Base-by-base conservation (phyloP, 2,329 filamentous ascomycete species). In the Trichoderma afroharzianum region DNA sequence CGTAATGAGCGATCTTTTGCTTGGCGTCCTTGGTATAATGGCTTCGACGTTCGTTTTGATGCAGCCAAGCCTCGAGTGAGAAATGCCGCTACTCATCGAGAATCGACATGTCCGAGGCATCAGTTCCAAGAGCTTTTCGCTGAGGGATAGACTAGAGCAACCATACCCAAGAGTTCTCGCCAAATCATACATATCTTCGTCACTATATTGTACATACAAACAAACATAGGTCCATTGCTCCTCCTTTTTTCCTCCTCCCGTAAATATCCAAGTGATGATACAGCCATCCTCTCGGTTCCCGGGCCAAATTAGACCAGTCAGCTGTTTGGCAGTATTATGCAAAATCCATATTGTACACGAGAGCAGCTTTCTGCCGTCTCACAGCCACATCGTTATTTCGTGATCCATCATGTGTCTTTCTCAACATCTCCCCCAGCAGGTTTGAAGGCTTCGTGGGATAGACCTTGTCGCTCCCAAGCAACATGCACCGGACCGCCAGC, bases 401-500 rank as follows among this genome's bases (percentile, higher is more conserved):
- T 50, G 6, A 62, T 8, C 8, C 53, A 30, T 68, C 33, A 68
- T 43, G 58, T 12, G 50, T 39, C 50, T 28, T 64, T 28, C 30
- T 39, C 39, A 21, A 5, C 15, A 14, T 53, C 62, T n/a, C 32
- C 57, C 9, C 8, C 3, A 9, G 33, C 14, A 1, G 63, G 70
- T 15, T 26, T 36, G 11, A 50, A 66, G 6, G 26, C n/a, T n/a
- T 43, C 43, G 3, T 26, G 68, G 4, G 75, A 70, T 36, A 81
- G 73, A 18, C 79, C 77, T 43, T 77, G 74, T n/a, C 81, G 75
- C 33, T 80, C 74, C 75, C 86, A 87, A 26, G 87, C 81, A 57
- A 88, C 82, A 55, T 84, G 81, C 14, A 88, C 76, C 1, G 85
- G 85, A 26, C 81, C 76, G 59, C 80, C 77, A 71, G 83, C 80